Evolutionary conservation across 768 basidiomycete genomes (phyloP).

Genomic region (Mycena polygramma): DNA sequence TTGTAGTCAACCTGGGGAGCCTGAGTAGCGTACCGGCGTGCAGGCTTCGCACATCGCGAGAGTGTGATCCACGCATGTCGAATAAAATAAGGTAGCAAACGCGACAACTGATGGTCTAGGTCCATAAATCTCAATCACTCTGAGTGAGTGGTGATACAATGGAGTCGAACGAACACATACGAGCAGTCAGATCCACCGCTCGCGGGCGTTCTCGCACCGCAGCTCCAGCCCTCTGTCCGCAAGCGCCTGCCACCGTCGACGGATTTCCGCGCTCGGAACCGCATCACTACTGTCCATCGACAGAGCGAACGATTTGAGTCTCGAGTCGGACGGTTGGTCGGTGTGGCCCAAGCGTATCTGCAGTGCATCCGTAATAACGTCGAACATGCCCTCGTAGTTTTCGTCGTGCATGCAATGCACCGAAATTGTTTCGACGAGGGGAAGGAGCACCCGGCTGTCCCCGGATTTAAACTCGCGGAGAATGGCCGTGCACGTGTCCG

Average conservation of each 20-base stretch:
- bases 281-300: neutral
- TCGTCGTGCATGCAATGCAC: conserved; percentile 20
- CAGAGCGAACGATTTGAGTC: conserved; percentile 7
- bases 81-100: too few species aligned
- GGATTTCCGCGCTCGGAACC: neutral
- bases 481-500: conserved; percentile 11
- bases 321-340: neutral
- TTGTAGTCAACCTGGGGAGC: too few species aligned
- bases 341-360: neutral
- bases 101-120: too few species aligned
- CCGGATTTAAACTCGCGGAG: conserved; percentile 12
- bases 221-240: neutral
- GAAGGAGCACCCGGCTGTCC: neutral
- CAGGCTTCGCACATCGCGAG: too few species aligned
- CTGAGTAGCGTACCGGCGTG: too few species aligned
- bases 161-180: neutral
- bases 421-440: neutral
- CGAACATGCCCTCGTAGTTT: conserved; percentile 5
- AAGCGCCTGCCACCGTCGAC: conserved; percentile 10
- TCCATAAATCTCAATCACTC: too few species aligned
- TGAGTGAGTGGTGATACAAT: too few species aligned
- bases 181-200: conserved; percentile 14
- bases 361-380: conserved; percentile 2
- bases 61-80: too few species aligned
- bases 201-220: neutral